Evolutionary conservation across 1,139 yeast genomes (phyloP).

Genomic region (Hyphopichia wangnamkhiaoensis): DNA sequence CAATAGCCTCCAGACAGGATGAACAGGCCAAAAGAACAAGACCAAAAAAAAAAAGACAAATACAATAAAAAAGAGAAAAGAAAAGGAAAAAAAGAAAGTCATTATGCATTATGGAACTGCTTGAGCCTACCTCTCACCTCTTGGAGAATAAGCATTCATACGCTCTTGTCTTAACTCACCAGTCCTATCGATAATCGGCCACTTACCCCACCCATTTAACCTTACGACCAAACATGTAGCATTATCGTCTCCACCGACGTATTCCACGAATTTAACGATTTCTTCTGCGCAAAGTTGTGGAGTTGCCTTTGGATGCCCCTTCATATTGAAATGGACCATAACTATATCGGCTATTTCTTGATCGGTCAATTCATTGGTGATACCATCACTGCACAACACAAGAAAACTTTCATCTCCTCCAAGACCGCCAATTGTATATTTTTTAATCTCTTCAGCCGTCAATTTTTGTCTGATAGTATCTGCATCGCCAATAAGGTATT

Average conservation of each 20-base stretch:
- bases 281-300: slow-evolving; percentile 89
- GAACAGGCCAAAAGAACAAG: no score
- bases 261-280: slow-evolving; percentile 79
- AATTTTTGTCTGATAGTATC: slow-evolving; percentile 32
- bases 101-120: no score
- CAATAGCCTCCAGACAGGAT: no score
- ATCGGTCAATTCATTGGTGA: slow-evolving; percentile 75
- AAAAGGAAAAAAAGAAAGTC: not conserved
- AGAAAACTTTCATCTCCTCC: slow-evolving; percentile 85
- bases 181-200: slow-evolving; percentile 84
- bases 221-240: slow-evolving; percentile 86
- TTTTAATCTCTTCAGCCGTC: slow-evolving; percentile 39
- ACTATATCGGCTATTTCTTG: slow-evolving; percentile 90
- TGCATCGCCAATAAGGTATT: slow-evolving; percentile 61
- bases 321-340: slow-evolving; percentile 65
- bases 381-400: slow-evolving; percentile 82
- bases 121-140: slow-evolving; percentile 17
- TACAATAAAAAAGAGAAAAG: no score
- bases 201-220: slow-evolving; percentile 88
- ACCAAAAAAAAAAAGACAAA: not conserved
- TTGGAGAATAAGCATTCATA: slow-evolving; percentile 51
- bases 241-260: slow-evolving; percentile 91
- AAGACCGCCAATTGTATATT: slow-evolving; percentile 49
- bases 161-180: slow-evolving; percentile 78
- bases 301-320: slow-evolving; percentile 70